Evolutionary conservation across 1,284 basidiomycete genomes (phyloP).

Genomic region (Pascua guehoae): DNA sequence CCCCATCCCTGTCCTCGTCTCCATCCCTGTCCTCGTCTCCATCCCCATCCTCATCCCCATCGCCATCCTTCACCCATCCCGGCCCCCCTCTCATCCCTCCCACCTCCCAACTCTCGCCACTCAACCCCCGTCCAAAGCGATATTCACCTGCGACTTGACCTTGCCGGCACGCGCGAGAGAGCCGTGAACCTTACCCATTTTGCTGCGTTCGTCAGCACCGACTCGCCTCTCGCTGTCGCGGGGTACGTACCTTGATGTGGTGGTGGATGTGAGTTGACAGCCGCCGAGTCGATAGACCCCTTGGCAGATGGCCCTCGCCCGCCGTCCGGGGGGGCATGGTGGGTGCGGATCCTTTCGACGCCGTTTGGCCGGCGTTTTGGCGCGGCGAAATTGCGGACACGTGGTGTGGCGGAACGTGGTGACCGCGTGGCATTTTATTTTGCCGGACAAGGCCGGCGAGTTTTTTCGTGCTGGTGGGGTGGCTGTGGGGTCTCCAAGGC

Average conservation of each 20-base stretch:
- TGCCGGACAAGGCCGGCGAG: too few relatives aligned
- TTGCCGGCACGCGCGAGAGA: constrained; percentile 99
- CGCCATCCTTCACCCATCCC: not conserved
- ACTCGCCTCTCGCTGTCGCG: not conserved
- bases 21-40: not conserved
- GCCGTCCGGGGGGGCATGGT: not conserved
- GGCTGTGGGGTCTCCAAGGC: too few relatives aligned
- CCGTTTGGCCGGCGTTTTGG: not conserved
- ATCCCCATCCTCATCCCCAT: not conserved
- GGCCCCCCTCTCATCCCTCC: too few relatives aligned
- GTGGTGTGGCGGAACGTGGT: not conserved
- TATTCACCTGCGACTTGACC: constrained; percentile 81
- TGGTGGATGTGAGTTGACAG: constrained; percentile 1
- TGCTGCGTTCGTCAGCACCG: constrained; percentile 24
- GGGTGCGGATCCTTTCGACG: too few relatives aligned
- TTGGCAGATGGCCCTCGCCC: not conserved
- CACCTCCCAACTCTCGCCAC: not conserved
- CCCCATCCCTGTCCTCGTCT: not conserved
- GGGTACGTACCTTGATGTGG: constrained; percentile 10
- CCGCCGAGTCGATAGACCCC: not conserved
- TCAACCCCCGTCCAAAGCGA: not conserved
- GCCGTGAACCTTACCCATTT: constrained; percentile 81
- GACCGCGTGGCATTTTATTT: too few relatives aligned
- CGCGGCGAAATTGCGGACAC: not conserved
- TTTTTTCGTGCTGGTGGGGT: too few relatives aligned